Conservation (phyloP, 2,329 filamentous ascomycete genomes). For the Ilyonectria mors-panacis region DNA sequence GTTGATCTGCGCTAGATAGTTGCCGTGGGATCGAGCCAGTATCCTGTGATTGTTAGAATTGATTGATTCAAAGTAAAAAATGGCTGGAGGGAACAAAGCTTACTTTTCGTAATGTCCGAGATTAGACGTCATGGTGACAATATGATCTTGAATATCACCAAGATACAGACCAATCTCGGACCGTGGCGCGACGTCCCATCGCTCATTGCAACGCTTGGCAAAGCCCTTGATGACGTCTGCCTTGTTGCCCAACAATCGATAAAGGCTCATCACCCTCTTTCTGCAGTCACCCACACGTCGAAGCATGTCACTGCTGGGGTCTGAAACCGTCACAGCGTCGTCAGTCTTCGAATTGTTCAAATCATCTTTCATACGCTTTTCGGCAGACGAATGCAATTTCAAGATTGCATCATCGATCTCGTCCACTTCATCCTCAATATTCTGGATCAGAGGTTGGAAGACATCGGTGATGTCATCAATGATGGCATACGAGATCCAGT, state of each 20-base stretch:
- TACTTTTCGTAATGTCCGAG: constrained; percentile 96
- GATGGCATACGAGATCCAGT: constrained; percentile 98
- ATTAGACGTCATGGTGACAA: constrained; percentile 98
- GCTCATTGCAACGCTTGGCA: constrained; percentile 97
- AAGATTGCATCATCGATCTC: constrained; percentile 96
- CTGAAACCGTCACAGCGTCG: constrained; percentile 59
- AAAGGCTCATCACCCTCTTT: constrained; percentile 97
- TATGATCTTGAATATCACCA: constrained; percentile 98
- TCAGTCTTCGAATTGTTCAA: constrained; percentile 63
- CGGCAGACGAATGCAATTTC: constrained; percentile 77
- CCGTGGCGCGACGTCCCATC: constrained; percentile 95
- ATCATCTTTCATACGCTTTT: constrained; percentile 58
- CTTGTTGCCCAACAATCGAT: constrained; percentile 94
- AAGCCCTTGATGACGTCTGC: constrained; percentile 99
- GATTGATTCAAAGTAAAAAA: background rate
- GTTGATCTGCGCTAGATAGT: constrained; percentile 99
- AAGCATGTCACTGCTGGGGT: constrained; percentile 84
- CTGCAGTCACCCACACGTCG: constrained; percentile 92
- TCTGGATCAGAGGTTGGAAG: constrained; percentile 91
- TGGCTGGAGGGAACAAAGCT: constrained; percentile 50
- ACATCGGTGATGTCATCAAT: constrained; percentile 99
- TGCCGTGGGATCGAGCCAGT: constrained; percentile 90
- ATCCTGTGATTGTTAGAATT: constrained; percentile 69
- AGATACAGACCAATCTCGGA: constrained; percentile 98
- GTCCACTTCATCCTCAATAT: constrained; percentile 96